Conservation (phyloP, 257 asterid genomes). For the Catharanthus roseus region DNA sequence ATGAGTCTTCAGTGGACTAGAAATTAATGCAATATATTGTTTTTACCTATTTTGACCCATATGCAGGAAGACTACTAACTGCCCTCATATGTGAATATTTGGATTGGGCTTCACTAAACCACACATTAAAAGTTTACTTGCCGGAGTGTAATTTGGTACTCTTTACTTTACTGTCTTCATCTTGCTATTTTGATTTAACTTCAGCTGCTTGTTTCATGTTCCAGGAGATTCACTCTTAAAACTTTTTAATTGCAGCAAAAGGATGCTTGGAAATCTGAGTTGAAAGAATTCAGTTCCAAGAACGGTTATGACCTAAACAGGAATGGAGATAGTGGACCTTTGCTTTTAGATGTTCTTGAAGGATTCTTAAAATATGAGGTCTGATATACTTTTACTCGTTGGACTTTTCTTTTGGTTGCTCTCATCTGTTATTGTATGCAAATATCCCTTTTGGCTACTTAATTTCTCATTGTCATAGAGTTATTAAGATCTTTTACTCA, state of each 20-base stretch:
- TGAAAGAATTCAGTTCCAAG: slow-evolving; percentile 85
- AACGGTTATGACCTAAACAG: slow-evolving; percentile 90
- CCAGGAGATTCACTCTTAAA: neutral
- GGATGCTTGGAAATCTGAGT: slow-evolving; percentile 89
- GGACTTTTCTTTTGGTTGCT: neutral
- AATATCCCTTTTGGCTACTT: neutral
- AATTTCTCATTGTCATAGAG: neutral
- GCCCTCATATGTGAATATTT: slow-evolving; percentile 83
- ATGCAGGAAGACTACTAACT: slow-evolving; percentile 78
- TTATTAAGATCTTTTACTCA: neutral
- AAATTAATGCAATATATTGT: neutral
- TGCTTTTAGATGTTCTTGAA: slow-evolving; percentile 95
- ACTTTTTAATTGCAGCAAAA: slow-evolving; percentile 51
- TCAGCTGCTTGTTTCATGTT: neutral
- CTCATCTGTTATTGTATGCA: neutral
- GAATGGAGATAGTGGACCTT: slow-evolving; percentile 87
- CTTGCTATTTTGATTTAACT: neutral
- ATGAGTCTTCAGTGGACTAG: neutral
- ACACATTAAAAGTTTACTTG: slow-evolving; percentile 74
- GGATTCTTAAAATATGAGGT: slow-evolving; percentile 99
- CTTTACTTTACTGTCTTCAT: neutral
- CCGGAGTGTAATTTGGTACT: slow-evolving; percentile 88
- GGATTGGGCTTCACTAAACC: slow-evolving; percentile 93
- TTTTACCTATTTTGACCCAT: slow-evolving; percentile 3
- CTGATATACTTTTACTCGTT: slow-evolving; percentile 16